Evolutionary conservation across 768 basidiomycete genomes (phyloP).

Genomic region (Tephrocybe sp.): DNA sequence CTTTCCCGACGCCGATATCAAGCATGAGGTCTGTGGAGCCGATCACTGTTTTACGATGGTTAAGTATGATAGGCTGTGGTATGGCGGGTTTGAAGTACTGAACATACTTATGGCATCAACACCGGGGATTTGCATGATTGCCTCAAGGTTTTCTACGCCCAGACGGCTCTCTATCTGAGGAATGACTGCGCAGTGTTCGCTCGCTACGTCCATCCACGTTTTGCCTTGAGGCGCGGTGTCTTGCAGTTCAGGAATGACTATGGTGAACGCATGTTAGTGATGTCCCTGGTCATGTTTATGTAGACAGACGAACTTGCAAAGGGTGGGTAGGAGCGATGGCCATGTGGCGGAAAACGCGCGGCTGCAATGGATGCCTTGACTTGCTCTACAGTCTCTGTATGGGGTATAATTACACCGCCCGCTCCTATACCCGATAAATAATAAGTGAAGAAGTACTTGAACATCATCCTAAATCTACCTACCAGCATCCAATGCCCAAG

Average conservation of each 20-base stretch:
- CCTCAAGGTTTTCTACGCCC: constrained; percentile 6
- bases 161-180: constrained; percentile 5
- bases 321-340: constrained; percentile 5
- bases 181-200: constrained; percentile 6
- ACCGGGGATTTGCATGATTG: constrained; percentile 6
- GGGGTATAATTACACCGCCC: constrained; percentile 1
- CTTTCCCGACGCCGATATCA: constrained; percentile 2
- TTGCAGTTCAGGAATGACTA: constrained; percentile 1
- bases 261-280: not conserved
- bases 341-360: constrained; percentile 4
- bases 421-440: constrained; percentile 6
- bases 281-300: too few relatives aligned
- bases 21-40: not conserved
- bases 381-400: constrained; percentile 9
- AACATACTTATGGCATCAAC: constrained; percentile 8
- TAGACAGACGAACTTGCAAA: constrained; percentile 5
- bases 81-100: not conserved
- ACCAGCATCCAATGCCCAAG: constrained; percentile 5
- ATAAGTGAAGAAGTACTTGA: not conserved
- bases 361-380: constrained; percentile 1
- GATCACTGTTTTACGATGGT: not conserved
- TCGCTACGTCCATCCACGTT: constrained; percentile 7
- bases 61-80: not conserved
- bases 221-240: constrained; percentile 8
- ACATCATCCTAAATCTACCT: not conserved